A percentile compares a stretch with the other conserved stretches of the same genome.
phyloP scores from a whole-genome alignment of 768 basidiomycete species.

The Rhizopogon vinicolor region DNA sequence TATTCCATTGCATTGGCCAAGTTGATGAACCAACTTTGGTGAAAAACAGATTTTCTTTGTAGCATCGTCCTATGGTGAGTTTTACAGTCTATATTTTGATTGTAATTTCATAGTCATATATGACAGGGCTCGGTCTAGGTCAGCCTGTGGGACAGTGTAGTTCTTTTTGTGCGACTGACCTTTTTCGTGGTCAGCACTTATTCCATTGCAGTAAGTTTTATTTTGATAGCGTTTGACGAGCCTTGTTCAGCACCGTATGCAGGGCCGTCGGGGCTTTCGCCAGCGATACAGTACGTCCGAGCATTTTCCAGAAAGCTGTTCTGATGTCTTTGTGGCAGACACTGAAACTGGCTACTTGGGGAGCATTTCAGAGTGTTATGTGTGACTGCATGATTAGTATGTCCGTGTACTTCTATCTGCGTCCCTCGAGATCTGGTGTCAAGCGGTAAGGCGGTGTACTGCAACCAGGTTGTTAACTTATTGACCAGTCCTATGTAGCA shows the following conservation, averaged over 20 bases:
- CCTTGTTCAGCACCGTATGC: background rate
- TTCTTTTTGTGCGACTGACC: background rate
- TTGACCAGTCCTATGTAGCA: background rate
- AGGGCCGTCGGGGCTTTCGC: background rate
- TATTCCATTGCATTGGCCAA: background rate
- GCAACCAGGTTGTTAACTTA: background rate
- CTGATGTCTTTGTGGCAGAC: background rate
- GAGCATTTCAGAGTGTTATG: background rate
- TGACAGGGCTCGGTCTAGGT: constrained; percentile 1
- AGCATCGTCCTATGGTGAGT: background rate
- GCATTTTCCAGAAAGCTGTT: background rate
- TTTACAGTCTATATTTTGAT: background rate
- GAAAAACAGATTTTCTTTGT: background rate
- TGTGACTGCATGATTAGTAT: background rate
- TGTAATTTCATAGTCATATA: background rate
- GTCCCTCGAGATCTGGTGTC: background rate
- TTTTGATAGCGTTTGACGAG: background rate
- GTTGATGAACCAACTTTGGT: background rate
- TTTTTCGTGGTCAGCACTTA: background rate
- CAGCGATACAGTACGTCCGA: background rate
- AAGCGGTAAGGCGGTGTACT: background rate
- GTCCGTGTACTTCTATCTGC: background rate
- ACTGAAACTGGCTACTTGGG: background rate
- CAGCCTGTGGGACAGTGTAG: background rate
- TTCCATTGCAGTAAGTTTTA: background rate